Evolutionary conservation across 2,329 filamentous ascomycete species (phyloP).

Genomic region (Septoria linicola): DNA sequence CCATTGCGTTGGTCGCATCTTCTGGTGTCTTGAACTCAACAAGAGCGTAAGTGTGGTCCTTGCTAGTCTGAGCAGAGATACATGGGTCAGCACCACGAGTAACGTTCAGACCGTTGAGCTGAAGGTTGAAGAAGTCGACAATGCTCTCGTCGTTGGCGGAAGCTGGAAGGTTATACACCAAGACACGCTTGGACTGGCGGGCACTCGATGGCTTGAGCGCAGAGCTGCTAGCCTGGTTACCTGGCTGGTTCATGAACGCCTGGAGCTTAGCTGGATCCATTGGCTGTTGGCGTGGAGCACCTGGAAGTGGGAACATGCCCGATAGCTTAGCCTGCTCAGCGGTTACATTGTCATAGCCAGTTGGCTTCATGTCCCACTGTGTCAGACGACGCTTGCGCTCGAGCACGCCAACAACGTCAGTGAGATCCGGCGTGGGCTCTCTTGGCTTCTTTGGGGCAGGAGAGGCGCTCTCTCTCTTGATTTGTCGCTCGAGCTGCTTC

Average conservation of each 20-base stretch:
- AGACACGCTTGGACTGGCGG: conserved; percentile 87
- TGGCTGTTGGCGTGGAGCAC: conserved; percentile 88
- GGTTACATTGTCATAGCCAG: conserved; percentile 96
- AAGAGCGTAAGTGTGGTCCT: conserved; percentile 76
- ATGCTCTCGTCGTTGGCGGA: conserved; percentile 73
- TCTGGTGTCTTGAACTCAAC: conserved; percentile 84
- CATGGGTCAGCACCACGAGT: conserved; percentile 82
- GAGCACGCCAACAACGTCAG: conserved; percentile 75
- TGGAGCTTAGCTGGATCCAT: conserved; percentile 94
- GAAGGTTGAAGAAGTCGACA: conserved; percentile 87
- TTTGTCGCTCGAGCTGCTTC: conserved; percentile 37
- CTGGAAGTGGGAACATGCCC: conserved; percentile 96
- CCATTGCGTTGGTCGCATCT: conserved; percentile 88
- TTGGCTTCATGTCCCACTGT: conserved; percentile 99
- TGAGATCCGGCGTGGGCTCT: conserved; percentile 93
- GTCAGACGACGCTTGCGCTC: conserved; percentile 89
- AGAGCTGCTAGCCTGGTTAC: conserved; percentile 67
- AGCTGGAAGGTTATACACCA: conserved; percentile 78
- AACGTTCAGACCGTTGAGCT: conserved; percentile 94
- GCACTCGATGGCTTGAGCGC: conserved; percentile 89
- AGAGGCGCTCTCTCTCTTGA: conserved; percentile 67
- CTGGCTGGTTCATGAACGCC: conserved; percentile 90
- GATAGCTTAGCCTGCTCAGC: conserved; percentile 98
- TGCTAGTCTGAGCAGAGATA: conserved; percentile 75
- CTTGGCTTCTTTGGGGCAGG: conserved; percentile 83